A percentile compares a stretch with the other conserved stretches of the same genome.
Conservation (phyloP, 169 alveolate genomes). For the Perkinsus chesapeaki region DNA sequence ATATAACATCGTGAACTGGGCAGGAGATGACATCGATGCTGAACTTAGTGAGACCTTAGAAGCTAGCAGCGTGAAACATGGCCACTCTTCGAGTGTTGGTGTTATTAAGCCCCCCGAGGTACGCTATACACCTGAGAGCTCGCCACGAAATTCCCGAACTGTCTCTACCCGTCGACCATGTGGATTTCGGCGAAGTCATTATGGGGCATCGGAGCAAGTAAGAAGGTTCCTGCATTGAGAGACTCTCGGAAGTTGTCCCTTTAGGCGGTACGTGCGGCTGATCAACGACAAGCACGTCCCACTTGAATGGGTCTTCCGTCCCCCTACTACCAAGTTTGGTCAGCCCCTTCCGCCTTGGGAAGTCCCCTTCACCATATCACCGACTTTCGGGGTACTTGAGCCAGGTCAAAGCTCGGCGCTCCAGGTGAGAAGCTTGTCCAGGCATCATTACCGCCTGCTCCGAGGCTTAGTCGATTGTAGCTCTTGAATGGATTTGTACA, state of each 20-base stretch:
- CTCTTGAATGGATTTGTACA: too few species aligned
- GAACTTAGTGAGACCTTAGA: too few species aligned
- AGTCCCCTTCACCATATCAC: conserved; percentile 52
- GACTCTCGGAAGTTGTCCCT: background rate
- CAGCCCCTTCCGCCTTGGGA: conserved; percentile 35
- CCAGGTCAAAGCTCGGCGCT: conserved; percentile 57
- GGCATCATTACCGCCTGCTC: conserved; percentile 14
- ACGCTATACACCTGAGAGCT: background rate
- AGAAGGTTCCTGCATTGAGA: background rate
- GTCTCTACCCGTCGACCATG: background rate
- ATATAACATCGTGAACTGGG: too few species aligned
- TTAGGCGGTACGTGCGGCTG: conserved; percentile 34
- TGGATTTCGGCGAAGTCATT: background rate
- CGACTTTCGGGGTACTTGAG: conserved; percentile 59
- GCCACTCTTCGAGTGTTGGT: too few species aligned
- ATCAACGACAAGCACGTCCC: conserved; percentile 76
- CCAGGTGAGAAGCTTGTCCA: conserved; percentile 24
- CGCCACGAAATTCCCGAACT: background rate
- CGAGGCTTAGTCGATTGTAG: too few species aligned
- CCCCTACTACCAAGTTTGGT: conserved; percentile 59
- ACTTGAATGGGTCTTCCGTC: conserved; percentile 72
- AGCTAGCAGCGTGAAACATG: too few species aligned
- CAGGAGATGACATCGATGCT: too few species aligned
- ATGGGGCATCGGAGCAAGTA: background rate
- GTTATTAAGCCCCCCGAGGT: background rate